phyloP scores from a whole-genome alignment of 257 asterid species.

The Scutellaria minor region DNA sequence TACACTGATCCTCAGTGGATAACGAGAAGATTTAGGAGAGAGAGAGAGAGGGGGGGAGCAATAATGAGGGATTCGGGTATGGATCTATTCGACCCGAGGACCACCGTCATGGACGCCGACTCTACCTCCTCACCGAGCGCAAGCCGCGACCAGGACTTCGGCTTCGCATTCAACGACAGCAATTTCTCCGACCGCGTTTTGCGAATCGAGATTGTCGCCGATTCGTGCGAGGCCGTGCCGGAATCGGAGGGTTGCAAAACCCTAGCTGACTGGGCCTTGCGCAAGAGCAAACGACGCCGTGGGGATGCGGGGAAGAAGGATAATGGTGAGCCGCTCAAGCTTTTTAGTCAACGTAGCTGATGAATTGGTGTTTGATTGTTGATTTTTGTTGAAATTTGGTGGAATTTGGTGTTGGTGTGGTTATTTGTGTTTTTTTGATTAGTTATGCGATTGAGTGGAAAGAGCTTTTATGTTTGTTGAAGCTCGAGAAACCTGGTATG shows the following conservation, averaged over 20 bases:
- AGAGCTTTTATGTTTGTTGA: not conserved
- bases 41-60: not conserved
- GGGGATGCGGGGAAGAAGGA: conserved; percentile 53
- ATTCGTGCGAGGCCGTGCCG: conserved; percentile 46
- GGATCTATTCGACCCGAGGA: conserved; percentile 84
- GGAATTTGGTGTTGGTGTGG: conserved; percentile 21
- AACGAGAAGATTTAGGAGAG: conserved; percentile 34
- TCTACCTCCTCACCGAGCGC: conserved; percentile 50
- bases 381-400: conserved; percentile 5
- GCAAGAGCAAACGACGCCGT: conserved; percentile 76
- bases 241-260: conserved; percentile 53
- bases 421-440: not conserved
- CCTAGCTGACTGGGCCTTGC: conserved; percentile 85
- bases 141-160: conserved; percentile 74
- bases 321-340: conserved; percentile 48
- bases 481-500: conserved; percentile 4
- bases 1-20: conserved; percentile 36
- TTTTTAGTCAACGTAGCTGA: conserved; percentile 20
- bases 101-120: conserved; percentile 68
- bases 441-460: not conserved
- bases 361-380: conserved; percentile 24
- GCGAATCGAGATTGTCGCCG: conserved; percentile 75
- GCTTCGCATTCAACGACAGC: conserved; percentile 85
- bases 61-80: conserved; percentile 75
- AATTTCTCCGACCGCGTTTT: conserved; percentile 86